Evolutionary conservation across 2,329 filamentous ascomycete genomes (phyloP).

Genomic region (Botrytis fragariae): DNA sequence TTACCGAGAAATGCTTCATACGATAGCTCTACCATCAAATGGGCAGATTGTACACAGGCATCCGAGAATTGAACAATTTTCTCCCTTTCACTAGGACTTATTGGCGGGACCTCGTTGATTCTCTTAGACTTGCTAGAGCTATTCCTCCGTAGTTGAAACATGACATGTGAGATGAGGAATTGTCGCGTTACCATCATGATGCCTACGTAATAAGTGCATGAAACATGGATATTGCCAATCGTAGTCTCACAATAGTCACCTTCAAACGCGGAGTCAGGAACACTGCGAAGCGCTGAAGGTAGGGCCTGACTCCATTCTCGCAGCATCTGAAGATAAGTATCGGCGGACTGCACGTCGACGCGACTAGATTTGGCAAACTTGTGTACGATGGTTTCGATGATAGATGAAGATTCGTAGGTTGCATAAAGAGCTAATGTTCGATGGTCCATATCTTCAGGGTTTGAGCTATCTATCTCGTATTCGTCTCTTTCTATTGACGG

Average conservation of each 20-base stretch:
- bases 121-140: neutral
- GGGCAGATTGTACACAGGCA: slow-evolving; percentile 8
- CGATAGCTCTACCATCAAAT: slow-evolving; percentile 1
- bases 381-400: slow-evolving; percentile 1
- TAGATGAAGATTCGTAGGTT: slow-evolving; percentile 9
- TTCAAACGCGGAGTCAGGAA: neutral
- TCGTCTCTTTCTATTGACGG: slow-evolving; percentile 13
- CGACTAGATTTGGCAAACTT: slow-evolving; percentile 2
- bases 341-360: neutral
- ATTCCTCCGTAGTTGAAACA: slow-evolving; percentile 6
- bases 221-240: slow-evolving; percentile 12
- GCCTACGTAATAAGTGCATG: slow-evolving; percentile 6
- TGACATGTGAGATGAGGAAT: slow-evolving; percentile 6
- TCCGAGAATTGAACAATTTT: neutral
- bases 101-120: neutral
- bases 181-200: slow-evolving; percentile 14
- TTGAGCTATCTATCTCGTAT: slow-evolving; percentile 9
- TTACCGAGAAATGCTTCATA: slow-evolving; percentile 1
- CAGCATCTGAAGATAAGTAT: slow-evolving; percentile 8
- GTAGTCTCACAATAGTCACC: neutral
- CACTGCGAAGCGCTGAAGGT: slow-evolving; percentile 8
- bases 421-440: slow-evolving; percentile 1
- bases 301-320: slow-evolving; percentile 12
- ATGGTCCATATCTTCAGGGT: neutral
- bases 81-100: neutral